Percentiles rank a stretch among this genome's conserved stretches.
Conservation (phyloP, 83 land plant genomes). For the Diphasiastrum complanatum region DNA sequence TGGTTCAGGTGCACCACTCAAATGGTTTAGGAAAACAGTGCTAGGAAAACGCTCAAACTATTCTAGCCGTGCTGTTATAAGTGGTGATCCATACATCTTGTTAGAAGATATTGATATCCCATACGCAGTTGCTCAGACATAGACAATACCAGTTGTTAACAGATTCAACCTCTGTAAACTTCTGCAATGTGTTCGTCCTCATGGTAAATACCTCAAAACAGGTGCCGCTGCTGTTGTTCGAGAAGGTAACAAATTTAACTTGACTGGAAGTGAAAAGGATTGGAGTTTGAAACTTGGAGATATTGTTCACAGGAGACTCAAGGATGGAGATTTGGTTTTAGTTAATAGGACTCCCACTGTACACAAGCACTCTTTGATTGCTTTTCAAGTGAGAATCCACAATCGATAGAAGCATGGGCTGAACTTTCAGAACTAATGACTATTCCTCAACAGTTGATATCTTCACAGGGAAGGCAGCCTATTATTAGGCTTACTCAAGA, state of each 20-base stretch:
- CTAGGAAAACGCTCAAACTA: too few species aligned
- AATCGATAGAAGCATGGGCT: constrained; percentile 66
- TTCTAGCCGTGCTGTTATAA: too few species aligned
- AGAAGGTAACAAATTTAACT: constrained; percentile 35
- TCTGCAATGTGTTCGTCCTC: constrained; percentile 51
- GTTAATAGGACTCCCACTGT: constrained; percentile 79
- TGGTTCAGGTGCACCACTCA: too few species aligned
- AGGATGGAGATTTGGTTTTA: constrained; percentile 84
- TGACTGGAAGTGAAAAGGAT: neutral
- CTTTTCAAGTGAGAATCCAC: constrained; percentile 63
- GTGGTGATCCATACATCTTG: constrained; percentile 55
- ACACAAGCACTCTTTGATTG: constrained; percentile 85
- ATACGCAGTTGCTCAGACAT: constrained; percentile 50
- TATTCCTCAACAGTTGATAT: constrained; percentile 67
- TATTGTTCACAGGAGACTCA: constrained; percentile 45
- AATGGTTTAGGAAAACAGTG: too few species aligned
- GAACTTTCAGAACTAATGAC: constrained; percentile 59
- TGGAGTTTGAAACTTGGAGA: constrained; percentile 60
- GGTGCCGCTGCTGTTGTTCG: constrained; percentile 35
- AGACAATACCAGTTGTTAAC: constrained; percentile 69
- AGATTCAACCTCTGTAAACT: constrained; percentile 37
- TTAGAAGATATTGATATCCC: constrained; percentile 74
- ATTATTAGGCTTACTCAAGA: constrained; percentile 59
- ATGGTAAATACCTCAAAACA: constrained; percentile 34
- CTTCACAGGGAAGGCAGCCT: constrained; percentile 63